Evolutionary conservation across 2,329 filamentous ascomycete species (phyloP).

Genomic region (Diaporthe longicolla): DNA sequence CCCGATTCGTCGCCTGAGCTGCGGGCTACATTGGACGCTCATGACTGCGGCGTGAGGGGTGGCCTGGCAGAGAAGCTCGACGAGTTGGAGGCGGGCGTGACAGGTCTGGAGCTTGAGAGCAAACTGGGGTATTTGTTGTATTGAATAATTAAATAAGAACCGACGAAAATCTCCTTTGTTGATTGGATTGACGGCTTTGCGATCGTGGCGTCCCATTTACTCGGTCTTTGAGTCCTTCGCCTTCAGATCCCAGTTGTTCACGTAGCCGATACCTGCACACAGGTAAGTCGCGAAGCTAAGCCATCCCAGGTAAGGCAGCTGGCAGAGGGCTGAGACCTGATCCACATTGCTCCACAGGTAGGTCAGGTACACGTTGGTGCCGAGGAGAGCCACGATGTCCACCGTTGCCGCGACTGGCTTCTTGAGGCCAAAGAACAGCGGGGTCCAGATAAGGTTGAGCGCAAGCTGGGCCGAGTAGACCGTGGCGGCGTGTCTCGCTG

Average conservation of each 20-base stretch:
- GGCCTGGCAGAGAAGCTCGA: constrained; percentile 44
- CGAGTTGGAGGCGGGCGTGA: constrained; percentile 43
- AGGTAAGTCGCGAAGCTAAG: constrained; percentile 89
- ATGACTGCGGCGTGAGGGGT: constrained; percentile 43
- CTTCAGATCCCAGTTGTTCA: constrained; percentile 77
- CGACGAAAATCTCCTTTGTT: not conserved
- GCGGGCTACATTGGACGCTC: constrained; percentile 37
- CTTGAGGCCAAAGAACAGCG: constrained; percentile 87
- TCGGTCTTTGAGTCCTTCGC: constrained; percentile 49
- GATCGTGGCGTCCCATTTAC: constrained; percentile 15
- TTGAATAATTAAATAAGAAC: constrained; percentile 37
- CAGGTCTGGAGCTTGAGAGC: constrained; percentile 50
- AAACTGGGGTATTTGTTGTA: constrained; percentile 49
- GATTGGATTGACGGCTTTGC: not conserved
- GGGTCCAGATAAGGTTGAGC: constrained; percentile 91
- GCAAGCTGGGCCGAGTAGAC: constrained; percentile 89
- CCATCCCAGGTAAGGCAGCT: constrained; percentile 91
- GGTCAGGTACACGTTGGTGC: constrained; percentile 79
- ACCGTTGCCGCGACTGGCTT: constrained; percentile 80
- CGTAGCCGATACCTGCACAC: constrained; percentile 75
- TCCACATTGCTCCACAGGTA: constrained; percentile 84
- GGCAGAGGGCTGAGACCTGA: constrained; percentile 77
- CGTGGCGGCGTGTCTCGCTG: constrained; percentile 78
- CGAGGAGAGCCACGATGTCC: constrained; percentile 81
- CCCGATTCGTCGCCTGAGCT: constrained; percentile 47